Evolutionary conservation across 495 filamentous ascomycete genomes (phyloP).

Genomic region (Choiromyces venosus): DNA sequence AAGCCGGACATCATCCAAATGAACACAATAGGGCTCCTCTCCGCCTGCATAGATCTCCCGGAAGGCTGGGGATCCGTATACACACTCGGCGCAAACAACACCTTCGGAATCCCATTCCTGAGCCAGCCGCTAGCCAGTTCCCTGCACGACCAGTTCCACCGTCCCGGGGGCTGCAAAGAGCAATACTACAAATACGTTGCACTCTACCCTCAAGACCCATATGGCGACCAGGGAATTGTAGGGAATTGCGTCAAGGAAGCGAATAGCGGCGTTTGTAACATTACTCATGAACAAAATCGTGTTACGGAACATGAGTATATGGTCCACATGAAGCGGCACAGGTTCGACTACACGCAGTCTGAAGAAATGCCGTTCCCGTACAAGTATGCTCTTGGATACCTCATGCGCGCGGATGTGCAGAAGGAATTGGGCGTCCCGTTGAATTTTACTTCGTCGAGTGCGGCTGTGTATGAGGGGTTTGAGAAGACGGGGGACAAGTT

Average conservation of each 20-base stretch:
- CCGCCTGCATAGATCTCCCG: conserved; percentile 6
- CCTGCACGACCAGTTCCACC: background rate
- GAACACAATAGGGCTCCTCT: conserved; percentile 5
- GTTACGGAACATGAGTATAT: conserved; percentile 2
- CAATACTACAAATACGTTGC: conserved; percentile 1
- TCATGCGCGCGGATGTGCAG: conserved; percentile 57
- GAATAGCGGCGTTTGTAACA: background rate
- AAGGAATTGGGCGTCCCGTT: conserved; percentile 56
- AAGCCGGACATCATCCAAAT: background rate
- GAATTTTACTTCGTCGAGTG: conserved; percentile 56
- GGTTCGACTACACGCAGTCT: conserved; percentile 57
- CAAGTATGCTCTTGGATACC: conserved; percentile 55
- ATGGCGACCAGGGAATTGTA: conserved; percentile 1
- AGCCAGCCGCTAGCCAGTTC: conserved; percentile 2
- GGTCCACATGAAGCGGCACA: conserved; percentile 42
- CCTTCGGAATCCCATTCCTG: conserved; percentile 8
- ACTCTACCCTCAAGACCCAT: conserved; percentile 3
- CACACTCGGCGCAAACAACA: conserved; percentile 13
- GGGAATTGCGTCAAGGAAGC: background rate
- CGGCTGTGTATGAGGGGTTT: conserved; percentile 52
- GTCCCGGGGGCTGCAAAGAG: background rate
- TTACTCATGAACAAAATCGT: background rate
- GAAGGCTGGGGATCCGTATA: background rate
- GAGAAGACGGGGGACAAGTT: conserved; percentile 37
- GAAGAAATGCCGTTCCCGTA: conserved; percentile 58